Evolutionary conservation across 176 grass and related monocot species (phyloP).

Genomic region (Thinopyrum elongatum): DNA sequence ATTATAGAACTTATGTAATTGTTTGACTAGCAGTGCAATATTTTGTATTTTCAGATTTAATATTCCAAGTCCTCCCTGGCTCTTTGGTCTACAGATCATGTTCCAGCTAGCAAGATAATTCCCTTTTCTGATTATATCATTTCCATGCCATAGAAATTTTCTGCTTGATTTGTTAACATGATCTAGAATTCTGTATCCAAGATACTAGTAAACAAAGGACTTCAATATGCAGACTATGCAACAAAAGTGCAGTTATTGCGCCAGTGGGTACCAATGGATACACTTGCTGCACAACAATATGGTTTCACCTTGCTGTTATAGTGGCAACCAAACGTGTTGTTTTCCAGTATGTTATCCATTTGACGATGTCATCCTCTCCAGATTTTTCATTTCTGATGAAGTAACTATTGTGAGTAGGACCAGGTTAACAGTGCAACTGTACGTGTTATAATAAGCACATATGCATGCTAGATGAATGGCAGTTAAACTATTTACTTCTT

Average conservation of each 20-base stretch:
- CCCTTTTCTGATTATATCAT: too few species aligned
- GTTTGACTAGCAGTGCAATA: too few species aligned
- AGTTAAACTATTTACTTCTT: not conserved
- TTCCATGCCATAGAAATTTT: too few species aligned
- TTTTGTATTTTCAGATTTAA: too few species aligned
- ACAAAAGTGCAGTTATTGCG: slow-evolving; percentile 5
- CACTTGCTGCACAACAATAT: slow-evolving; percentile 72
- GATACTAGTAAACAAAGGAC: too few species aligned
- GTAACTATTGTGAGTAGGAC: not conserved
- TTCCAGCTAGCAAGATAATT: too few species aligned
- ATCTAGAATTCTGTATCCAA: not conserved
- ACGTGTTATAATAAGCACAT: not conserved
- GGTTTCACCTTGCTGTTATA: slow-evolving; percentile 74
- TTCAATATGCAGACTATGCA: slow-evolving; percentile 8
- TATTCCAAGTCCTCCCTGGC: too few species aligned
- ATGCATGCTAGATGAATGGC: not conserved
- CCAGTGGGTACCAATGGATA: slow-evolving; percentile 55
- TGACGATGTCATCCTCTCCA: not conserved
- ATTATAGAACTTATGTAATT: too few species aligned
- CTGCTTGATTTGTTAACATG: too few species aligned
- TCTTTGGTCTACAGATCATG: too few species aligned
- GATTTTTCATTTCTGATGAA: not conserved
- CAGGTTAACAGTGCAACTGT: not conserved
- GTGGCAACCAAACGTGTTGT: slow-evolving; percentile 67
- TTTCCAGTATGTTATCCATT: not conserved